Base-by-base conservation (phyloP, 2,329 filamentous ascomycete genomes). In the Cytospora chrysosperma region DNA sequence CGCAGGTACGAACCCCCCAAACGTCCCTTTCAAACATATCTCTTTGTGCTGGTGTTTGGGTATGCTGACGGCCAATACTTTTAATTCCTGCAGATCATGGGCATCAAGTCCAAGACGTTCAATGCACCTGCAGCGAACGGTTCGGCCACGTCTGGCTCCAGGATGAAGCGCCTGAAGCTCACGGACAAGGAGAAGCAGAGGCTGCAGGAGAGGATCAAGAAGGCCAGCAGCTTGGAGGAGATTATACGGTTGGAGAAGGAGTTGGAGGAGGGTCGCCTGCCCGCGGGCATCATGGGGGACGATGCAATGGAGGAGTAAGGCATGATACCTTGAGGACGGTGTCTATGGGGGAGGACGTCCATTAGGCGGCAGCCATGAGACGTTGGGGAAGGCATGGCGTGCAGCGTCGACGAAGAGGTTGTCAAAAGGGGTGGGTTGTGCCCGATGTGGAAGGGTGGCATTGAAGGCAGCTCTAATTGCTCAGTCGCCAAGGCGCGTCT, bases 211-310 rank as follows among this genome's bases (percentile, higher is more conserved):
- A 83, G 94, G 78, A 96, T 99, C 75, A 88, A 88, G 76, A 92
- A 91, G 72, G 94, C 95, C 7, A 93, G 89, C 75, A 96, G 90
- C 72, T 75, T 99, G 72, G 89, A 93, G 69, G 95, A 98, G 79
- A 96, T 99, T 73, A 89, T 92, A 63, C 84, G 87, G 69, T 76
- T 99, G 73, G 95, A 99, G 81, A 96, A 94, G 80, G 92, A 95
- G 76, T 78, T 98, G 68, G 91, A 91, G 67, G 94, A 98, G 75
- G 95, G 95, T 1, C 83, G 91, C 72, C 83, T 98, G 75, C 94
- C 94, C 2, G 82, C 84, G 37, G 90, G 88, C 30, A 84, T 88
- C 34, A 72, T 77, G 40, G 81, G 79, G 53, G 81, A 78, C 49
- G 82, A 84, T 68, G 77, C 76, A 17, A 89, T 88, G 86, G 85